Evolutionary conservation across 1,284 basidiomycete species (phyloP), one percentile per base, ranked within the genome.

Genomic region (Microbotryum scabiosae): DNA sequence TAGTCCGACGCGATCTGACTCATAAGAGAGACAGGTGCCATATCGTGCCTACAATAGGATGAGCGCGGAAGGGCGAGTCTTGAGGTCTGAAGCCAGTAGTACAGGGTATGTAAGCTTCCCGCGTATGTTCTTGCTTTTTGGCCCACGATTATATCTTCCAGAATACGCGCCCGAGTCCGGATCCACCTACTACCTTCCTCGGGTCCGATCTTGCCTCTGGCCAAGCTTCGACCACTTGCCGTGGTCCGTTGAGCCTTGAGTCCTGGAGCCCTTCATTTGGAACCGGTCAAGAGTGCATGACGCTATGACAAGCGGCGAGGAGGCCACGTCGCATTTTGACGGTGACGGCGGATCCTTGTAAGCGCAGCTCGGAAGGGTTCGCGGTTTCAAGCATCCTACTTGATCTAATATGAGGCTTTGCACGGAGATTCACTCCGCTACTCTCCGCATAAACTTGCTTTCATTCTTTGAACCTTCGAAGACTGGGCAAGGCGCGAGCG

Each of bases 401-500:
- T 60, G 58, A 60, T 60, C 58, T 60, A 60, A 60, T 45, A 52
- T 60, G 58, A 60, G 58, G 36, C 36, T 41, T 41, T 12, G 36
- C 36, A 10, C 36, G 36, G 36, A 41, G 36, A 41, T 18, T 41
- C 12, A 41, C 36, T 41, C 10, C 36, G 14, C 16, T 41, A 16
- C 14, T 30, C 36, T 41, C 16, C 14, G 36, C 36, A 18, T 41
- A 12, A 30, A 41, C 14, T 41, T 41, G n/a, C n/a, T n/a, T 4
- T 41, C 16, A n/a, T 41, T 41, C 5, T 4, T 16, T 41, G 36
- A 10, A 41, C 36, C 36, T 41, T 41, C 36, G 9, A 10, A 12
- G 36, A 41, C 36, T 41, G 16, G 14, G 36, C 14, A 41, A 41
- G 36, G 36, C 14, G 9, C 36, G 16, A 16, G 36, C 36, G 36